Base-by-base conservation (phyloP, 805 yeast genomes). In the Yarrowia osloensis region DNA sequence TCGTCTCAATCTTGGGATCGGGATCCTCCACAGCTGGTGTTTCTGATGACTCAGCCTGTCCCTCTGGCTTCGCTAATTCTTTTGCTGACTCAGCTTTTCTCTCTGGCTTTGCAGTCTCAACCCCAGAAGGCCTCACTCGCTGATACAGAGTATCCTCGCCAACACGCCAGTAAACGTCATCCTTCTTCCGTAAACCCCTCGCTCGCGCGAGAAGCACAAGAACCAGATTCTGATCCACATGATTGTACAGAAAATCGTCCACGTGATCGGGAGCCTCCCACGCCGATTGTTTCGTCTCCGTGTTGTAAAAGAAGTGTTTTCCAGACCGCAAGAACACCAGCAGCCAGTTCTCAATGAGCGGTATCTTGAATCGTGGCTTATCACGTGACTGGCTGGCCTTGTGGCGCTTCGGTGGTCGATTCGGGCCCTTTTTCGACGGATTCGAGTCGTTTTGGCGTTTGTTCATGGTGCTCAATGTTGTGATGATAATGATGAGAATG, bases 321-420 rank as follows among this genome's bases (percentile, higher is more conserved):
- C 86, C 87, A 9, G 76, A 73, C 24, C 74, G 73, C 17, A 81
- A 75, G 24, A 84, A 74, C 0, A 83, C 77, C n/a, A 84, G 67
- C 2, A 67, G 40, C 86, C 86, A 84, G 21, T 50, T 57, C 12
- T 70, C 63, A 26, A 39, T 39, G 7, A 57, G 31, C 4, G 29
- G 24, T 15, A 57, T 28, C 69, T 71, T 68, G 59, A 69, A 50
- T 26, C 67, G 68, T 13, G 72, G 73, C 12, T 65, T 39, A 55
- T 69, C 71, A 12, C 24, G 35, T 13, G 46, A 19, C 26, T 17
- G 19, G 15, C 52, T 17, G 37, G 13, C 3, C 24, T 29, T 28
- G 40, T 40, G 57, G 4, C 50, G 68, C 8, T 33, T 66, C 4
- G 11, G 12, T 15, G 37, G 68, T 6, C 50, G 47, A 12, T 37